phyloP scores from a whole-genome alignment of 2,329 filamentous ascomycete species.

The Scytalidium sp. region DNA sequence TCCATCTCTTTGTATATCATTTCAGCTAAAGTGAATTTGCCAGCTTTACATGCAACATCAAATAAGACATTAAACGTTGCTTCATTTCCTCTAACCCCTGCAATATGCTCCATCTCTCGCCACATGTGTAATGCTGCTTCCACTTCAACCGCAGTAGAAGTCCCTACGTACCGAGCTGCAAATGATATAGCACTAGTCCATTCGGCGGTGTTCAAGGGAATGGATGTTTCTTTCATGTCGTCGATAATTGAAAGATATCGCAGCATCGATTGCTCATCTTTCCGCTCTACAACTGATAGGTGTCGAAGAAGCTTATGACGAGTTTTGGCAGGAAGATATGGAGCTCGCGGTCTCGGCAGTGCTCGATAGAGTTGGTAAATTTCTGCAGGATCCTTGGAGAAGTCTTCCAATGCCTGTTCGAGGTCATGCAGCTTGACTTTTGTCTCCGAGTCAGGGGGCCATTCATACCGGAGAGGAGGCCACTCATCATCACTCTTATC shows the following conservation, averaged over 20 bases:
- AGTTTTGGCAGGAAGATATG: constrained; percentile 23
- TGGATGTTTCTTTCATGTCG: constrained; percentile 73
- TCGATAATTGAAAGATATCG: constrained; percentile 81
- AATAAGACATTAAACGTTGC: constrained; percentile 96
- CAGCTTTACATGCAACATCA: constrained; percentile 80
- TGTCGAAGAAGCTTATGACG: constrained; percentile 27
- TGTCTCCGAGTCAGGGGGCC: constrained; percentile 23
- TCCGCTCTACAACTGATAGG: constrained; percentile 26
- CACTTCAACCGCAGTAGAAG: constrained; percentile 55
- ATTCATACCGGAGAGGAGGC: constrained; percentile 24
- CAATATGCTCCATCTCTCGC: constrained; percentile 82
- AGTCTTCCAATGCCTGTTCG: constrained; percentile 14
- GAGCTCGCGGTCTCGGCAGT: constrained; percentile 28
- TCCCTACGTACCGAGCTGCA: constrained; percentile 67
- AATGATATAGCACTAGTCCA: constrained; percentile 87
- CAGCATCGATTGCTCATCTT: constrained; percentile 57
- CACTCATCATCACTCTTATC: constrained; percentile 45
- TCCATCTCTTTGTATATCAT: constrained; percentile 82
- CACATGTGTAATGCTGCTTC: constrained; percentile 73
- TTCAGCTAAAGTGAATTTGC: constrained; percentile 80
- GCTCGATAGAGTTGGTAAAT: constrained; percentile 31
- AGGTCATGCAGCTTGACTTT: constrained; percentile 22
- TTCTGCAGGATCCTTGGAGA: constrained; percentile 18
- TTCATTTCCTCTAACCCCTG: constrained; percentile 61
- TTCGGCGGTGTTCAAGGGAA: constrained; percentile 64